Percentiles rank a stretch among this genome's conserved stretches.
These are phyloP conservation scores for Vitellaria paradoxa DNA, from an alignment of 179 eudicot species.

Conservation along the genomic window DNA sequence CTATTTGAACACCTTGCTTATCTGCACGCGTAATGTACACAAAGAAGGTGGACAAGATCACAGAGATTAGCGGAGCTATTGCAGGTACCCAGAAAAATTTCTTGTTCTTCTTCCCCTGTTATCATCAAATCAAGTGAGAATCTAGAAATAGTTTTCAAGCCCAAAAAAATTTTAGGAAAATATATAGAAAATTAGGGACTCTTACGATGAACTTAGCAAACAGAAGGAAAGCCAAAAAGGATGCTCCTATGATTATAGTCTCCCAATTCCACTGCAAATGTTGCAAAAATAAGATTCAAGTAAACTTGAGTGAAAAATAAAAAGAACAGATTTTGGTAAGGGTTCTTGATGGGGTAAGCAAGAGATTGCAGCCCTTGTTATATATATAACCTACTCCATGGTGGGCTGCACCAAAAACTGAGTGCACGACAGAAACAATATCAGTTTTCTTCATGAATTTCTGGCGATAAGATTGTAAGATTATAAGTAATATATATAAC, in stretches of 20 bases:
- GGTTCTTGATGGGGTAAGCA: too few relatives aligned
- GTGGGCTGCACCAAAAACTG: constrained; percentile 43
- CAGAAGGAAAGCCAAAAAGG: constrained; percentile 49
- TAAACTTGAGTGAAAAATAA: too few relatives aligned
- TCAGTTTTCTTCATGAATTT: constrained; percentile 58
- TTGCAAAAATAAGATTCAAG: not conserved
- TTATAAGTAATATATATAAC: not conserved
- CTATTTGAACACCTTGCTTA: constrained; percentile 60
- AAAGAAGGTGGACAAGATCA: constrained; percentile 53
- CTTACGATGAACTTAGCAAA: constrained; percentile 57
- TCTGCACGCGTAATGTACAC: constrained; percentile 61
- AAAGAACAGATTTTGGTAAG: too few relatives aligned
- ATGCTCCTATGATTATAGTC: constrained; percentile 58
- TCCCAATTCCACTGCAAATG: constrained; percentile 69
- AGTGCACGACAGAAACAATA: constrained; percentile 48
- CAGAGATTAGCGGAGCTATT: constrained; percentile 59
- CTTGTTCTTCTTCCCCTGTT: constrained; percentile 60
- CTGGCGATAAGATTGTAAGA: too few relatives aligned
- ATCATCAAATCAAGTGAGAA: not conserved
- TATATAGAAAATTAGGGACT: not conserved
- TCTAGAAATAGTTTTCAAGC: not conserved
- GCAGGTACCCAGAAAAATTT: constrained; percentile 69
- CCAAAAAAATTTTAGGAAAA: not conserved
- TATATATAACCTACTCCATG: constrained; percentile 45
- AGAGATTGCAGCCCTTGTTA: too few relatives aligned